Evolutionary conservation across 441 rosid species (phyloP).

Genomic region (Populus tomentosa): DNA sequence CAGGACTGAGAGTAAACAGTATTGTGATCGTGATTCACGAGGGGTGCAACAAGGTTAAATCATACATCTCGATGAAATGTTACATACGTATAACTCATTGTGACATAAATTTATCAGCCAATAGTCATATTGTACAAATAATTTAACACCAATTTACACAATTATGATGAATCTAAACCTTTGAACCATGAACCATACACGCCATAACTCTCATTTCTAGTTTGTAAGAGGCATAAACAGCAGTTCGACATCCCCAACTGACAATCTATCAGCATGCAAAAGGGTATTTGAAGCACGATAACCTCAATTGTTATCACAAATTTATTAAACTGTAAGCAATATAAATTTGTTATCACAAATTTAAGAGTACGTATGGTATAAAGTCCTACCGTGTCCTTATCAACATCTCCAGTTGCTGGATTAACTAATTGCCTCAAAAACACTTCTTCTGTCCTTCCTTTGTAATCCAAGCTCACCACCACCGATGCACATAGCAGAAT

Average conservation of each 20-base stretch:
- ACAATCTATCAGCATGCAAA: neutral
- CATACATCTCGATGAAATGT: neutral
- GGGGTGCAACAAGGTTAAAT: neutral
- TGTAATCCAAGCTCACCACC: slow-evolving; percentile 33
- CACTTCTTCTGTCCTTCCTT: slow-evolving; percentile 33
- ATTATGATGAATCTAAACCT: neutral
- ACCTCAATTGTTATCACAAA: slow-evolving; percentile 4
- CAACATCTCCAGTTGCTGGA: slow-evolving; percentile 47
- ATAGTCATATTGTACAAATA: neutral
- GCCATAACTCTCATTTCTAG: neutral
- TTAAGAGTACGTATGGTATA: neutral
- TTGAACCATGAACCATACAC: neutral
- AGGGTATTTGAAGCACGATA: neutral
- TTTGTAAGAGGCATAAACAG: too few relatives aligned
- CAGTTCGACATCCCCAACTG: neutral
- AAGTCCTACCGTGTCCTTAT: slow-evolving; percentile 47
- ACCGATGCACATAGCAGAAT: slow-evolving; percentile 52
- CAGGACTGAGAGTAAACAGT: neutral
- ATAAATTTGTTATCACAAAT: too few relatives aligned
- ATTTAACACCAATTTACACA: neutral
- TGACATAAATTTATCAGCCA: neutral
- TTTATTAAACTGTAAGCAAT: neutral
- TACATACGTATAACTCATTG: neutral
- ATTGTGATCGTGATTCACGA: neutral
- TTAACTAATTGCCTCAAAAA: slow-evolving; percentile 36